These are phyloP conservation scores for Penicillium digitatum DNA, from an alignment of 2,329 filamentous ascomycete species.

Conservation along the genomic window DNA sequence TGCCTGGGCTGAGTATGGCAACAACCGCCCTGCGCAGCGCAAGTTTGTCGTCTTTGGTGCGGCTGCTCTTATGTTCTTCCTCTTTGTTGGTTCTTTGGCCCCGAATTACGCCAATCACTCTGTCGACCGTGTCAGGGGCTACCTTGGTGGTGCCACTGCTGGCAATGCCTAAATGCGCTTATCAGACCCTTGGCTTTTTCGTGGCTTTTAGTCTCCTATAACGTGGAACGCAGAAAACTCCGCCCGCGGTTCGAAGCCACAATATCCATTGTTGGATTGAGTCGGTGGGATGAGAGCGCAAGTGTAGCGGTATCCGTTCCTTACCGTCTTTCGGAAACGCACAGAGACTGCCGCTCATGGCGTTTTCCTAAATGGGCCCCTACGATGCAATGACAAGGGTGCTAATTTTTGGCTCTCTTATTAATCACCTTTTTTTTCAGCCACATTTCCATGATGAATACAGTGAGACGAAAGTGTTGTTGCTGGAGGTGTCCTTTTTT, in stretches of 20 bases:
- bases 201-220: slow-evolving; percentile 1
- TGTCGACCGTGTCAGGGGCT: slow-evolving; percentile 34
- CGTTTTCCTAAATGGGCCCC: slow-evolving; percentile 16
- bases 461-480: slow-evolving; percentile 10
- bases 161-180: slow-evolving; percentile 30
- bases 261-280: neutral
- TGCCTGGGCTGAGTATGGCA: slow-evolving; percentile 82
- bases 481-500: slow-evolving; percentile 14
- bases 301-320: neutral
- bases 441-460: slow-evolving; percentile 14
- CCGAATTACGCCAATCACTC: slow-evolving; percentile 47
- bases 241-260: neutral
- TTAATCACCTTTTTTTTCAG: slow-evolving; percentile 11
- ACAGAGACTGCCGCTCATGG: slow-evolving; percentile 35
- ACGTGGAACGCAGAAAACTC: neutral
- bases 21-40: slow-evolving; percentile 69
- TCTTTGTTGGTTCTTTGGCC: slow-evolving; percentile 62
- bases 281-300: neutral
- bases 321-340: slow-evolving; percentile 26
- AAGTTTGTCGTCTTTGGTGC: slow-evolving; percentile 68
- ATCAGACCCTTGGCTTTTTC: neutral
- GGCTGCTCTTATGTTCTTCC: slow-evolving; percentile 63
- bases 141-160: slow-evolving; percentile 34
- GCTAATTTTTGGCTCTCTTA: slow-evolving; percentile 9
- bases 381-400: slow-evolving; percentile 5